Conservation (phyloP, 768 basidiomycete genomes). For the Xerocomellus chrysenteron region DNA sequence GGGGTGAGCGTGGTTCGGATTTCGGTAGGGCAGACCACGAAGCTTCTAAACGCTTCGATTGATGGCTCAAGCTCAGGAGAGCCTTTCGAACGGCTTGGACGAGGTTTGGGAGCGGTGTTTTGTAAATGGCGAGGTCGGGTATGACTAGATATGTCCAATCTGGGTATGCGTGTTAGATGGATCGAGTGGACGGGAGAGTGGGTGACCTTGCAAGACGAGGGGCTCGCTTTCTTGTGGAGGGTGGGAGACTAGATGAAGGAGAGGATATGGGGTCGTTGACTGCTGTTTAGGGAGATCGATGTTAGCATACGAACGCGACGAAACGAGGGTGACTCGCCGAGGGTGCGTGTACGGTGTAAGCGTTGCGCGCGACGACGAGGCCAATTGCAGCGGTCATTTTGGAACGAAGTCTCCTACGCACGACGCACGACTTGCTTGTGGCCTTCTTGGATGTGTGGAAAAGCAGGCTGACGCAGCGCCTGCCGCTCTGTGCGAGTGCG, state of each 20-base stretch:
- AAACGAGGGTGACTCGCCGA: not conserved
- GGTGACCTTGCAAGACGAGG: slow-evolving; percentile 20
- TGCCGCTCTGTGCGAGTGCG: slow-evolving; percentile 7
- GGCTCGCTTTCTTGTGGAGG: not conserved
- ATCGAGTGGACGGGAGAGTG: not conserved
- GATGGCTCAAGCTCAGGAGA: slow-evolving; percentile 8
- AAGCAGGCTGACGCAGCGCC: slow-evolving; percentile 14
- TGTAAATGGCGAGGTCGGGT: slow-evolving; percentile 27
- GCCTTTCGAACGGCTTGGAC: slow-evolving; percentile 24
- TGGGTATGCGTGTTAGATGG: slow-evolving; percentile 1
- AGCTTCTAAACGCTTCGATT: slow-evolving; percentile 9
- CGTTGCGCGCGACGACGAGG: slow-evolving; percentile 19
- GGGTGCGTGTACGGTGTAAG: slow-evolving; percentile 2
- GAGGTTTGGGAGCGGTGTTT: slow-evolving; percentile 22
- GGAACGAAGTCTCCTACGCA: slow-evolving; percentile 21
- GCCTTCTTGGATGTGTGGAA: slow-evolving; percentile 25
- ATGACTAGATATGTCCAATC: slow-evolving; percentile 31
- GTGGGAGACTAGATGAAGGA: not conserved
- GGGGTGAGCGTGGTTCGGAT: not conserved
- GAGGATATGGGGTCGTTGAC: not conserved
- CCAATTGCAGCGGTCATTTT: slow-evolving; percentile 20
- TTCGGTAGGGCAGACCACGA: slow-evolving; percentile 12
- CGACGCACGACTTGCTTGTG: slow-evolving; percentile 23
- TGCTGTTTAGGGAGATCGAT: not conserved
- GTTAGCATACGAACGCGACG: not conserved